Conservation (phyloP, 805 yeast species). For the Wilhelminamyces savonicus region DNA sequence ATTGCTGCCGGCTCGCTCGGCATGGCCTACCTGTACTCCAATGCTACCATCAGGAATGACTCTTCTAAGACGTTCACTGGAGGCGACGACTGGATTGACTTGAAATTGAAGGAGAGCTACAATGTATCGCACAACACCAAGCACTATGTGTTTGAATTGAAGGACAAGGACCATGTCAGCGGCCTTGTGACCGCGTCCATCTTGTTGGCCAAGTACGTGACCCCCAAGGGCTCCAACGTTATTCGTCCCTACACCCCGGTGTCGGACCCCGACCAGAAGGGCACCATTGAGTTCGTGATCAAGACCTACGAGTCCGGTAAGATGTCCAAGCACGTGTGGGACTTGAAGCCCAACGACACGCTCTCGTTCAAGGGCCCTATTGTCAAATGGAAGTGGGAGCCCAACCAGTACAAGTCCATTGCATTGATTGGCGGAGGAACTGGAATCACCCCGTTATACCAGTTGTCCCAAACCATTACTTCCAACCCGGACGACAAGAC, state of each 20-base stretch:
- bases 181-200: constrained; percentile 80
- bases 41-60: constrained; percentile 25
- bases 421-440: constrained; percentile 92
- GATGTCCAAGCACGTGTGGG: constrained; percentile 67
- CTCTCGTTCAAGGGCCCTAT: constrained; percentile 93
- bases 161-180: constrained; percentile 55
- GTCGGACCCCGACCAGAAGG: constrained; percentile 61
- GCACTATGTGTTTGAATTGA: constrained; percentile 64
- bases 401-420: constrained; percentile 76
- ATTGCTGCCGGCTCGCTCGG: constrained; percentile 29
- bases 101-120: constrained; percentile 45
- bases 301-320: constrained; percentile 84
- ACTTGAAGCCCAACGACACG: constrained; percentile 71
- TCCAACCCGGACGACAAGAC: constrained; percentile 84
- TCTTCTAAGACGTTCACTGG: constrained; percentile 48
- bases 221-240: constrained; percentile 80
- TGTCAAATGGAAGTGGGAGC: constrained; percentile 83
- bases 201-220: constrained; percentile 72
- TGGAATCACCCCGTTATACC: constrained; percentile 95
- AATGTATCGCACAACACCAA: constrained; percentile 59
- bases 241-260: constrained; percentile 89
- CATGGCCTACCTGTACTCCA: constrained; percentile 21
- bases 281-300: constrained; percentile 72
- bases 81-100: constrained; percentile 66
- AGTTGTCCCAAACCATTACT: constrained; percentile 70